Evolutionary conservation across 768 basidiomycete species (phyloP).

Genomic region (Panaeolus papilionaceus): DNA sequence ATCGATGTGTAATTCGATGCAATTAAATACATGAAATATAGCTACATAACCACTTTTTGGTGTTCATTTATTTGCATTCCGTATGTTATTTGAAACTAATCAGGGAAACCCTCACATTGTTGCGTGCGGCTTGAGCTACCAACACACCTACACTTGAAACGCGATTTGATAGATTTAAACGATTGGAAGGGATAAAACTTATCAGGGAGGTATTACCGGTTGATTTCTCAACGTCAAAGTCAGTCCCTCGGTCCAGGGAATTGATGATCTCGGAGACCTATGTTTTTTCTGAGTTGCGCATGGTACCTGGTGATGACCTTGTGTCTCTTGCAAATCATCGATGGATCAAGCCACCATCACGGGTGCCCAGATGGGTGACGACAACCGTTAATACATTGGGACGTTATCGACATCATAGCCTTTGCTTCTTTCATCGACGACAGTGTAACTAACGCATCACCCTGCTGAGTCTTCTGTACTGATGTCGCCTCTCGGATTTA

Average conservation of each 20-base stretch:
- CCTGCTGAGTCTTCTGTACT: neutral
- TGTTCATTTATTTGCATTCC: too few species aligned
- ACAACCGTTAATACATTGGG: neutral
- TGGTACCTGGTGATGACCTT: neutral
- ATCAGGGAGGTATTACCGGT: neutral
- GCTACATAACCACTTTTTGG: too few species aligned
- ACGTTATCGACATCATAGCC: neutral
- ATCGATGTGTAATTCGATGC: too few species aligned
- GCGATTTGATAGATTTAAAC: too few species aligned
- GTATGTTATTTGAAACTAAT: too few species aligned
- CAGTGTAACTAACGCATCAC: neutral
- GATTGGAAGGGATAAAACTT: too few species aligned
- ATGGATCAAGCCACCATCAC: conserved; percentile 12
- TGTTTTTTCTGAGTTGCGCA: neutral
- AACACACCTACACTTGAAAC: too few species aligned
- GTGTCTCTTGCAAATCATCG: neutral
- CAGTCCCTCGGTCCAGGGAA: too few species aligned
- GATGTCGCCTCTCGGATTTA: conserved; percentile 6
- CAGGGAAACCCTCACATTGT: too few species aligned
- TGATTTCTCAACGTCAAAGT: neutral
- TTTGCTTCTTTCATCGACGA: neutral
- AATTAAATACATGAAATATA: too few species aligned
- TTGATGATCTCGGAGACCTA: neutral
- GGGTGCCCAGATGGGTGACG: neutral
- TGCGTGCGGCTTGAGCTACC: too few species aligned